Conservation (phyloP, 257 asterid genomes). For the Petunia axillaris region DNA sequence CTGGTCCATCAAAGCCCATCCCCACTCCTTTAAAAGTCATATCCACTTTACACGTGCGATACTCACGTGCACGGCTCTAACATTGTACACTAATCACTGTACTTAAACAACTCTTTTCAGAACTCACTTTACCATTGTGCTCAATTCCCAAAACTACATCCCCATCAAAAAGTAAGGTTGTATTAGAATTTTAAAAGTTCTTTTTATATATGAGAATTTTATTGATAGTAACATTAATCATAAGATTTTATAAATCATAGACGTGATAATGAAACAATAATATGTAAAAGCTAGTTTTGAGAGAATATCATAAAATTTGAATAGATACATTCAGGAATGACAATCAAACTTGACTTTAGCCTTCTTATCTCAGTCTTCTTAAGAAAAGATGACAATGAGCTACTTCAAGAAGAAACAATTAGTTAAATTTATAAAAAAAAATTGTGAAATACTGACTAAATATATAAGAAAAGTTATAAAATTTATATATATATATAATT, state of each 20-base stretch:
- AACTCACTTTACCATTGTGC: not conserved
- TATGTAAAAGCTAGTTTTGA: not conserved
- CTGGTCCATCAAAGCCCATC: slow-evolving; percentile 10
- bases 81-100: slow-evolving; percentile 1
- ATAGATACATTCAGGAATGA: too few relatives aligned
- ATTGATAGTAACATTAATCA: too few relatives aligned
- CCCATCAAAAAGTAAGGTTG: not conserved
- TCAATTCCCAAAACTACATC: slow-evolving; percentile 27
- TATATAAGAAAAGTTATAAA: too few relatives aligned
- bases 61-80: not conserved
- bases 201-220: too few relatives aligned
- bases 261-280: not conserved
- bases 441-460: too few relatives aligned
- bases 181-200: too few relatives aligned
- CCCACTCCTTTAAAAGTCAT: not conserved
- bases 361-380: too few relatives aligned
- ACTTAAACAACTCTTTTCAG: slow-evolving; percentile 22
- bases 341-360: too few relatives aligned
- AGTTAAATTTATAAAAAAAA: too few relatives aligned
- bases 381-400: too few relatives aligned
- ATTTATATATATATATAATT: too few relatives aligned
- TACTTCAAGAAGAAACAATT: too few relatives aligned
- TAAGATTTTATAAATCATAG: not conserved
- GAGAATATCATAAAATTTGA: not conserved
- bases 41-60: slow-evolving; percentile 18